Percentiles rank a stretch among this genome's conserved stretches.
Evolutionary conservation across 2,329 filamentous ascomycete genomes (phyloP).

Genomic region (Colletotrichum theobromicola): DNA sequence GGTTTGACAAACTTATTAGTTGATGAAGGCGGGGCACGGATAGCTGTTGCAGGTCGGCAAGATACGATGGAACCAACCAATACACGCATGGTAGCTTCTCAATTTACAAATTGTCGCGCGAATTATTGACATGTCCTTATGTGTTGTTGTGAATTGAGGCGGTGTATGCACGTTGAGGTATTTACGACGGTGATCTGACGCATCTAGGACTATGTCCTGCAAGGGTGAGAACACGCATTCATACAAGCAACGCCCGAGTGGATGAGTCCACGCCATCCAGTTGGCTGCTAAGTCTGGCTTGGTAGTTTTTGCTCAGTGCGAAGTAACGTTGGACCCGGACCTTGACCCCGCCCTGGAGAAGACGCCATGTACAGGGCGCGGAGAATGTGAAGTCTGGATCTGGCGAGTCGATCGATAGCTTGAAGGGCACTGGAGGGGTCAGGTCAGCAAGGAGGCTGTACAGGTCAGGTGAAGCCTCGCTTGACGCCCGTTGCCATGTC

Average conservation of each 20-base stretch:
- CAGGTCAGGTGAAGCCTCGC: slow-evolving; percentile 15
- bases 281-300: not conserved
- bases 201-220: not conserved
- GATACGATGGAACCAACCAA: not conserved
- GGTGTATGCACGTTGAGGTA: not conserved
- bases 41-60: slow-evolving; percentile 2
- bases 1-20: not conserved
- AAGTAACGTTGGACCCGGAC: not conserved
- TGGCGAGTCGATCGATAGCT: not conserved
- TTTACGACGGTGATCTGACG: not conserved
- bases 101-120: slow-evolving; percentile 14
- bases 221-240: not conserved
- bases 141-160: not conserved
- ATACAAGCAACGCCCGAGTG: not conserved
- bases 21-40: slow-evolving; percentile 19
- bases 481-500: not conserved
- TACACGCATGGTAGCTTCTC: slow-evolving; percentile 16
- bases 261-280: not conserved
- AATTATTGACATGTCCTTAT: not conserved
- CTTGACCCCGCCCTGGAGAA: not conserved
- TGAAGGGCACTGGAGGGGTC: not conserved
- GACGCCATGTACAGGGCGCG: not conserved
- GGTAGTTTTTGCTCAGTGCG: not conserved
- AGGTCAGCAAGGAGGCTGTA: slow-evolving; percentile 13
- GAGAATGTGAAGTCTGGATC: not conserved